Conservation (phyloP, 495 filamentous ascomycete species). For the Penicillium nucicola region DNA sequence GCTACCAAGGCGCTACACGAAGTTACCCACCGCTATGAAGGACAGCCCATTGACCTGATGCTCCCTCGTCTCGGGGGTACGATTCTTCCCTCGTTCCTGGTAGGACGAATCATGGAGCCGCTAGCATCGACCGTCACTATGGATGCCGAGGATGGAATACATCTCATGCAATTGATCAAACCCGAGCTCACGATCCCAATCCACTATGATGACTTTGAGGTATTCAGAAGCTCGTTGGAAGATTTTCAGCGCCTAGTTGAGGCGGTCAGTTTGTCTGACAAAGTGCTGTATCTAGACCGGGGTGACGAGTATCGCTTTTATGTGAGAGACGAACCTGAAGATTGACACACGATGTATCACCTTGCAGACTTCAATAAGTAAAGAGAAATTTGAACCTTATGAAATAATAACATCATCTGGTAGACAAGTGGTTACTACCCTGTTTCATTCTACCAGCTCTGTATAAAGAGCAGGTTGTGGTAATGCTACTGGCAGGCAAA, state of each 20-base stretch:
- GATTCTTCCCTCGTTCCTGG: conserved; percentile 54
- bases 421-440: no score
- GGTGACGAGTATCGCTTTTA: conserved; percentile 56
- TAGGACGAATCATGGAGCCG: conserved; percentile 38
- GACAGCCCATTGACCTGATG: conserved; percentile 62
- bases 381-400: no score
- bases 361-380: no score
- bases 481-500: no score
- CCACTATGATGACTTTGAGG: conserved; percentile 68
- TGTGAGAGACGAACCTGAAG: conserved; percentile 23
- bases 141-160: conserved; percentile 62
- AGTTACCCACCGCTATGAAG: conserved; percentile 51
- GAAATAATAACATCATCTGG: no score
- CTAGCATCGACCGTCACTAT: conserved; percentile 64
- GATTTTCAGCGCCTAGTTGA: conserved; percentile 59
- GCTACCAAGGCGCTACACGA: conserved; percentile 59
- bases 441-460: no score
- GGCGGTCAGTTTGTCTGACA: conserved; percentile 44
- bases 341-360: no score
- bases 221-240: conserved; percentile 55
- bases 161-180: conserved; percentile 57
- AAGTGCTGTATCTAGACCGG: conserved; percentile 61
- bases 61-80: conserved; percentile 66
- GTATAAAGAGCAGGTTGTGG: no score
- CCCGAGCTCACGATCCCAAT: conserved; percentile 67